These are phyloP conservation scores for Arthrobotrys musiformis DNA, from an alignment of 2,329 filamentous ascomycete genomes.

Conservation along the genomic window DNA sequence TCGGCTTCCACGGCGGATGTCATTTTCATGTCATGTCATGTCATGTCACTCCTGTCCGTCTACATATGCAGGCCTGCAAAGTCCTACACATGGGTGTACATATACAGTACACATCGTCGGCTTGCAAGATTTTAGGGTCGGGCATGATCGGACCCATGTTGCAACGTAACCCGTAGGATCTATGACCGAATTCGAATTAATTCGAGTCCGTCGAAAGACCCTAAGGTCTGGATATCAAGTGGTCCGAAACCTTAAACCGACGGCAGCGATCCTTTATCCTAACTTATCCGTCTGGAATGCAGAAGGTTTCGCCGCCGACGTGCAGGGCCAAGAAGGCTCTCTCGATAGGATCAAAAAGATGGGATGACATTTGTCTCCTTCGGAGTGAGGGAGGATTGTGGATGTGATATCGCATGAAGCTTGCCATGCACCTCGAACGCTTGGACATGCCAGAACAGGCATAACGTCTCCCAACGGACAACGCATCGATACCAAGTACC, in stretches of 20 bases:
- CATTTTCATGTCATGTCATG: slow-evolving; percentile 10
- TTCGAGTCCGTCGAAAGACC: too few species aligned
- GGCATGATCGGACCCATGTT: slow-evolving; percentile 1
- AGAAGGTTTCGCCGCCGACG: slow-evolving; percentile 24
- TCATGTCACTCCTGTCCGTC: not conserved
- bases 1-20: slow-evolving; percentile 6
- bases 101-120: not conserved
- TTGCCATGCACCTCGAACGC: slow-evolving; percentile 33
- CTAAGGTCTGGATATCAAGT: not conserved
- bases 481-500: slow-evolving; percentile 28
- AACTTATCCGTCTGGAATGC: slow-evolving; percentile 32
- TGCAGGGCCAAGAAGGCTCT: slow-evolving; percentile 1
- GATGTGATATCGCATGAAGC: slow-evolving; percentile 47
- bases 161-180: slow-evolving; percentile 10
- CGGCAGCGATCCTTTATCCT: slow-evolving; percentile 18
- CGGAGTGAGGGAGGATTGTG: too few species aligned
- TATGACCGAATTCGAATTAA: not conserved
- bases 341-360: slow-evolving; percentile 32
- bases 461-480: slow-evolving; percentile 45
- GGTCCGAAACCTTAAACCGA: slow-evolving; percentile 30
- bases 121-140: slow-evolving; percentile 10
- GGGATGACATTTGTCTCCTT: slow-evolving; percentile 34
- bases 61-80: slow-evolving; percentile 7
- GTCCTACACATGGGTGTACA: slow-evolving; percentile 11
- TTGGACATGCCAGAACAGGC: slow-evolving; percentile 45